These are phyloP conservation scores for Caulochytrium protostelioides DNA, from an alignment of 371 early-diverging fungal genomes.

Conservation along the genomic window DNA sequence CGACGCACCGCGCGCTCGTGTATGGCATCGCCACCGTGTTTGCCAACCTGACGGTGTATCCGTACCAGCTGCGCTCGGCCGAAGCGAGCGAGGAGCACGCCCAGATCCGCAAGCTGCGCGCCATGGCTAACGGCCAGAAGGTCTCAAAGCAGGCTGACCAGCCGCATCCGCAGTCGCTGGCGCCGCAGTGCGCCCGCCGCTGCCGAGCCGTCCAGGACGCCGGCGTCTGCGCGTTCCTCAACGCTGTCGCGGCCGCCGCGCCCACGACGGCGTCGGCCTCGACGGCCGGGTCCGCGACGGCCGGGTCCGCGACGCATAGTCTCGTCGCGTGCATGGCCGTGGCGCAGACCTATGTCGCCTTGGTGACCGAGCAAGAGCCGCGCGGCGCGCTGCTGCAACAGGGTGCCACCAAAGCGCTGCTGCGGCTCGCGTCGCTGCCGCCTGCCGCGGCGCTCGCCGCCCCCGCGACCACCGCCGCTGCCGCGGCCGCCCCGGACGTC, in stretches of 20 bases:
- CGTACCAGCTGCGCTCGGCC: conserved; percentile 35
- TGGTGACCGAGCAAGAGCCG: conserved; percentile 42
- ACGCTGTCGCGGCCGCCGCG: conserved; percentile 36
- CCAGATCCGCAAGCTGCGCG: conserved; percentile 50
- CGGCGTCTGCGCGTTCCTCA: conserved; percentile 22
- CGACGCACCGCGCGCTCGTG: conserved; percentile 16
- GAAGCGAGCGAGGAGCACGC: conserved; percentile 59
- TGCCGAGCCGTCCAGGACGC: conserved; percentile 40
- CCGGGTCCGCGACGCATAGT: conserved; percentile 32
- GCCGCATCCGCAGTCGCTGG: too few species aligned
- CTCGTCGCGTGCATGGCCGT: conserved; percentile 33
- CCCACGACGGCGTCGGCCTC: conserved; percentile 27
- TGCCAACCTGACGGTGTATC: conserved; percentile 44
- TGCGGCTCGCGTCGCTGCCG: conserved; percentile 12
- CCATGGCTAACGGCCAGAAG: conserved; percentile 24
- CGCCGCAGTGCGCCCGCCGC: conserved; percentile 32
- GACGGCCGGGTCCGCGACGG: conserved; percentile 30
- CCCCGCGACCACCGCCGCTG: conserved; percentile 2
- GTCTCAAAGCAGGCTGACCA: conserved; percentile 6
- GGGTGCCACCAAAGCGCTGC: conserved; percentile 45
- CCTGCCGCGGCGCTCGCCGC: conserved; percentile 3
- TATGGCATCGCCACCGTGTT: conserved; percentile 50
- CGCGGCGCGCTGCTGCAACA: conserved; percentile 65
- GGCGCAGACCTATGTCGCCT: conserved; percentile 38
- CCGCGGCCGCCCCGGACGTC: conserved; percentile 2